Evolutionary conservation across 2,329 filamentous ascomycete species (phyloP), one percentile per base, ranked within the genome.

Genomic region (Microascus cirrosus): DNA sequence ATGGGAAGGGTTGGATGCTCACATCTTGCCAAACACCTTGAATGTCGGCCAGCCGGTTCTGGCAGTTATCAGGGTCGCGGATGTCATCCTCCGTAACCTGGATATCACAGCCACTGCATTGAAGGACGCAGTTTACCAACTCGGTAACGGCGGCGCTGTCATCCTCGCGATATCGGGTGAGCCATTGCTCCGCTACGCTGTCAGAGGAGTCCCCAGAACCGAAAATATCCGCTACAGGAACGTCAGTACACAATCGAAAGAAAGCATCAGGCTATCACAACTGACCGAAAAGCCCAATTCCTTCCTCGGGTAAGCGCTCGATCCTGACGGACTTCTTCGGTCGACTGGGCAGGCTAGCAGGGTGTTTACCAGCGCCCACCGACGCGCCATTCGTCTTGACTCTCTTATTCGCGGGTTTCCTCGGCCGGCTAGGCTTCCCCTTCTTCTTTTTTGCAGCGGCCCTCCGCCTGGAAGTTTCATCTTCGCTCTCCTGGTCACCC

Each of bases 21-120:
- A 90, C 87, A 68, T 88, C 84, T 70, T 94, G 87, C 68, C 92
- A 95, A 61, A 92, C 84, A 61, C 89, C 86, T 70, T 96, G 90
- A n/a, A 99, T 77, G 65, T 97, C 92, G 24, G 81, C 78, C 53
- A 99, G 75, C 66, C 85, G 85, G 66, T 84, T 85, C 20, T 89
- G 83, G 54, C 87, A 89, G 66, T 94, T 91, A 68, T 99, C 94
- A 8, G 90, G 84, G 68, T 99, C 93, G 63, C 86, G 84, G 62
- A 96, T 89, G 68, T 97, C 91, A 67, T 94, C 85, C 45, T 83
- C 81, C 11, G 86, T 87, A 58, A 99, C 83, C 63, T 87, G 81
- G 57, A 89, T 78, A 58, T 90, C 83, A 69, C 92, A 95, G 34
- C 94, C 94, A 20, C 92, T 84, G 61, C 89, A 81, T 65, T 82